These are phyloP conservation scores for Nitzschia sp. DNA, from an alignment of 108 stramenopile species.

Conservation along the genomic window DNA sequence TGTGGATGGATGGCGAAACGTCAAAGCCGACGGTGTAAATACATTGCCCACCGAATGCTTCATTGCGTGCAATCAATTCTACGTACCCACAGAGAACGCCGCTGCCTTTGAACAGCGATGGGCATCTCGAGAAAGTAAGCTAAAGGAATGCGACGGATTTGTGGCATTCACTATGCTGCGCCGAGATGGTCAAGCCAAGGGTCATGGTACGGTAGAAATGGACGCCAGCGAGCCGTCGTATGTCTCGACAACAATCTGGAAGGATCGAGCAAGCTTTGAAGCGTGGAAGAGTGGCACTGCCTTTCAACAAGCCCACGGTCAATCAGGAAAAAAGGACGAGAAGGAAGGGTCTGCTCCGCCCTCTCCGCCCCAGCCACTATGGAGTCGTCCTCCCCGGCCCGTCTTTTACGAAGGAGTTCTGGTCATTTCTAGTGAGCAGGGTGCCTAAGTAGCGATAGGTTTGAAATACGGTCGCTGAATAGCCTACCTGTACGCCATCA, in stretches of 20 bases:
- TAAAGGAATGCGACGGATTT: slow-evolving; percentile 82
- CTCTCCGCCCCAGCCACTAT: slow-evolving; percentile 36
- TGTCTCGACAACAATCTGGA: slow-evolving; percentile 71
- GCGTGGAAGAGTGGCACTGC: slow-evolving; percentile 62
- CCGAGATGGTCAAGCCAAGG: slow-evolving; percentile 81
- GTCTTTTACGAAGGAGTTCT: slow-evolving; percentile 87
- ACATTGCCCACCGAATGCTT: slow-evolving; percentile 77
- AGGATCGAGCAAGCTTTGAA: slow-evolving; percentile 68
- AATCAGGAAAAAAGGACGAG: background rate
- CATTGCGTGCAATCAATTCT: slow-evolving; percentile 87
- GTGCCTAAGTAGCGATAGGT: too few species aligned
- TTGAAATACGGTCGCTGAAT: too few species aligned
- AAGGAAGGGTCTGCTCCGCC: slow-evolving; percentile 16
- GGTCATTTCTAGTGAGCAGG: slow-evolving; percentile 70
- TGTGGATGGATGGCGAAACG: slow-evolving; percentile 84
- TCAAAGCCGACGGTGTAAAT: slow-evolving; percentile 72
- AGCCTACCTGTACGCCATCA: too few species aligned
- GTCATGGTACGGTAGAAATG: slow-evolving; percentile 73
- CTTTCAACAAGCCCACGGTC: slow-evolving; percentile 64
- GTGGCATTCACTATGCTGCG: slow-evolving; percentile 73
- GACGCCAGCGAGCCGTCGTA: slow-evolving; percentile 69
- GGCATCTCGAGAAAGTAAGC: slow-evolving; percentile 60
- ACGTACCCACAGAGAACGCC: slow-evolving; percentile 60
- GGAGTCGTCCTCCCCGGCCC: slow-evolving; percentile 74
- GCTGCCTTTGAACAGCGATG: slow-evolving; percentile 80